A percentile compares a stretch with the other conserved stretches of the same genome.
Conservation (phyloP, 148 eudicot genomes). For the Heliamphora exappendiculata region DNA sequence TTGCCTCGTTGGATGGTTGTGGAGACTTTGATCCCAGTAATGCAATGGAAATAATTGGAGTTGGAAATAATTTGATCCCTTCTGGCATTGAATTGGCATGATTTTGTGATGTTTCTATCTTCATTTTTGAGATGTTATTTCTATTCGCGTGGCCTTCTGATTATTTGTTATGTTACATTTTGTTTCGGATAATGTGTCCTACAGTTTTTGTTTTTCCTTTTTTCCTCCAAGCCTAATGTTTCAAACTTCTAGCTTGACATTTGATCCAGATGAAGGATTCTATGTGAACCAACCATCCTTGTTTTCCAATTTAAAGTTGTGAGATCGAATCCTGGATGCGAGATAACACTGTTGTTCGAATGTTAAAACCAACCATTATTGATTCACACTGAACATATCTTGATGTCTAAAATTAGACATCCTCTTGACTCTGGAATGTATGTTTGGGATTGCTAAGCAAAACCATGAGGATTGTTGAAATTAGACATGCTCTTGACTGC, state of each 20-base stretch:
- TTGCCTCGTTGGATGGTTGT: not conserved
- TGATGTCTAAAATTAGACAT: not conserved
- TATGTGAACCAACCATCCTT: not conserved
- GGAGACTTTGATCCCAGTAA: not conserved
- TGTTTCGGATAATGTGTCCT: not conserved
- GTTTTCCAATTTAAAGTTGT: not conserved
- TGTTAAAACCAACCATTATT: not conserved
- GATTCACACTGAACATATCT: not conserved
- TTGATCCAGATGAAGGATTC: not conserved
- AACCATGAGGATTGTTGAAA: not conserved
- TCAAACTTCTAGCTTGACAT: not conserved
- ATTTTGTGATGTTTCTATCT: not conserved
- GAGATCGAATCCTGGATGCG: not conserved
- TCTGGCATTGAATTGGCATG: not conserved
- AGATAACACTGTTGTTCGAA: not conserved
- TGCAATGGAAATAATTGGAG: conserved; percentile 2
- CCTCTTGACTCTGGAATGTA: no score
- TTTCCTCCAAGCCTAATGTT: not conserved
- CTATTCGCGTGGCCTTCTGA: not conserved
- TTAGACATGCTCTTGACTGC: not conserved
- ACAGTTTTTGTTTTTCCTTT: not conserved
- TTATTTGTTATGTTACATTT: not conserved
- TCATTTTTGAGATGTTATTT: not conserved
- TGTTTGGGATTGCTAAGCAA: not conserved
- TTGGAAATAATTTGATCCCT: conserved; percentile 3